These are phyloP conservation scores for Lactarius hatsudake DNA, from an alignment of 768 basidiomycete genomes.

Conservation along the genomic window DNA sequence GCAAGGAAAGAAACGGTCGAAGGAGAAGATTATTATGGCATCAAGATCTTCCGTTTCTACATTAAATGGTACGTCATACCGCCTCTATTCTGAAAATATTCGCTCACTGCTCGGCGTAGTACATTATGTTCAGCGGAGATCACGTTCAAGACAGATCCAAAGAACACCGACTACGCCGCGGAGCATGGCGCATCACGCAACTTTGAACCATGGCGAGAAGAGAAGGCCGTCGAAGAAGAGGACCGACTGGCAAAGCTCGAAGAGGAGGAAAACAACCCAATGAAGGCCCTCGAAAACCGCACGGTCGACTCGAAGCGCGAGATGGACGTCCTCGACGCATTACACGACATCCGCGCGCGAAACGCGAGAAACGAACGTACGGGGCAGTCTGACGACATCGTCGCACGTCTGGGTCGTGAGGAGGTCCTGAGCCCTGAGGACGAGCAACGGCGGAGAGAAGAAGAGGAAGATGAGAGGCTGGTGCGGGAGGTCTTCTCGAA, in stretches of 20 bases:
- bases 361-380: slow-evolving; percentile 88
- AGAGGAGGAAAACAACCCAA: slow-evolving; percentile 94
- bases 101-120: slow-evolving; percentile 43
- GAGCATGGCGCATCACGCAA: slow-evolving; percentile 98
- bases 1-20: slow-evolving; percentile 98
- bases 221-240: slow-evolving; percentile 71
- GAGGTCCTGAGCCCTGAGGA: slow-evolving; percentile 81
- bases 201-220: slow-evolving; percentile 96
- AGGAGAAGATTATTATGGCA: slow-evolving; percentile 96
- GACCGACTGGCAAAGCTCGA: slow-evolving; percentile 84
- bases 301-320: slow-evolving; percentile 91
- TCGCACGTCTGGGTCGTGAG: slow-evolving; percentile 58
- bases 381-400: slow-evolving; percentile 68
- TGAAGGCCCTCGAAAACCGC: slow-evolving; percentile 94
- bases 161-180: slow-evolving; percentile 90
- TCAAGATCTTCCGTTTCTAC: slow-evolving; percentile 93
- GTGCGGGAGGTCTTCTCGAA: slow-evolving; percentile 88
- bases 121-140: slow-evolving; percentile 97
- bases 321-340: slow-evolving; percentile 96
- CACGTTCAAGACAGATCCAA: slow-evolving; percentile 99
- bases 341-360: slow-evolving; percentile 86
- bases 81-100: slow-evolving; percentile 20
- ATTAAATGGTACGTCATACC: slow-evolving; percentile 73
- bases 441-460: slow-evolving; percentile 60
- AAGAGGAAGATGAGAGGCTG: slow-evolving; percentile 90